Conservation (phyloP, 768 basidiomycete genomes). For the Tephrocybe sp. region DNA sequence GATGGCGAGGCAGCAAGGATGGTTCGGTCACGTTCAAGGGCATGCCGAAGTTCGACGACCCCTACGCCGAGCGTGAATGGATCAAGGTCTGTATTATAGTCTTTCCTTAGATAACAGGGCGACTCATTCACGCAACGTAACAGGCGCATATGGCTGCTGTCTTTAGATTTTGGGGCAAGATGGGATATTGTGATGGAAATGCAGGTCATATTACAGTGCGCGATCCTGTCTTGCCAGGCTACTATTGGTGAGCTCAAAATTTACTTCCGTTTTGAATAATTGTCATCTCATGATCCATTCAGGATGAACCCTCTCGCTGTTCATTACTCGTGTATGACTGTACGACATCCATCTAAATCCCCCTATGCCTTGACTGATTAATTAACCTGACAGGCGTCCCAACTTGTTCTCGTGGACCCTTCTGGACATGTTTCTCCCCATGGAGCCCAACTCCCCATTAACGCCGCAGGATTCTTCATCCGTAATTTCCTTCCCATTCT, state of each 20-base stretch:
- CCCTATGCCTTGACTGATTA: not conserved
- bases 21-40: slow-evolving; percentile 19
- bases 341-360: not conserved
- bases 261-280: not conserved
- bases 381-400: slow-evolving; percentile 17
- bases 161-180: slow-evolving; percentile 29
- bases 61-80: slow-evolving; percentile 25
- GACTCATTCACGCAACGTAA: too few species aligned
- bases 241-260: slow-evolving; percentile 22
- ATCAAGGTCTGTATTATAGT: slow-evolving; percentile 17
- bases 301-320: slow-evolving; percentile 27
- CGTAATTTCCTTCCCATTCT: slow-evolving; percentile 9
- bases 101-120: not conserved
- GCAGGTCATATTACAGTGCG: slow-evolving; percentile 52
- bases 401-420: slow-evolving; percentile 25
- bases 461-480: slow-evolving; percentile 24
- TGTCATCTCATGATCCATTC: not conserved
- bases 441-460: slow-evolving; percentile 27
- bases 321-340: slow-evolving; percentile 25
- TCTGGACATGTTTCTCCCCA: slow-evolving; percentile 23
- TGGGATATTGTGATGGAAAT: slow-evolving; percentile 47
- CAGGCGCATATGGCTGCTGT: slow-evolving; percentile 25
- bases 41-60: slow-evolving; percentile 21
- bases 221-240: slow-evolving; percentile 24
- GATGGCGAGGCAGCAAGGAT: slow-evolving; percentile 20